Evolutionary conservation across 2,329 filamentous ascomycete species (phyloP), one percentile per base, ranked within the genome.

Genomic region (Epichloe baconii): DNA sequence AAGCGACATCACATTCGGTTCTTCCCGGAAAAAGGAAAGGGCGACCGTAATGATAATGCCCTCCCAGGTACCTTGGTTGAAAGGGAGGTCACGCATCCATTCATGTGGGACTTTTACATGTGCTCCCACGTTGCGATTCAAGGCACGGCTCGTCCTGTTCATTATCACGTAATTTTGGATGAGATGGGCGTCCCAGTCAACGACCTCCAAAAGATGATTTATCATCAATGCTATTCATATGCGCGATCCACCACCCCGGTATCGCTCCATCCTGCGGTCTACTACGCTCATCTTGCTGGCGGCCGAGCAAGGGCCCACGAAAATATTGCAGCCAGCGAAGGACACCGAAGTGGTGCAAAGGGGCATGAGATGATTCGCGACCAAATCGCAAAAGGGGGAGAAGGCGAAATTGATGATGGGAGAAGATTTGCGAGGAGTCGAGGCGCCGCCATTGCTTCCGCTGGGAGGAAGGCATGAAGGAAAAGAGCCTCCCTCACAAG

Each of bases 1-100:
- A 98, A 98, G 76, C 85, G 93, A 3, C 93, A 98, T 58, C 91
- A 96, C 61, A 82, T 95, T 49, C 86, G 93, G 15, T 89, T 95
- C 65, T 97, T 97, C 71, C 91, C 93, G 0, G 76, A 79, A 46
- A 66, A 71, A 0, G 68, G 65, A 17, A 66, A 71, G 0, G 68
- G 65, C n/a, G 93, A 98, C 62, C 76, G 75, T 47, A 94, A 95
- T 57, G 78, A 75, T 37, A 98, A 97, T 61, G 78, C 89, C 1
- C 66, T 91, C 0, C 91, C 91, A 0, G 94, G 93, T 3, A 95
- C 87, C 0, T 64, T 98, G 1, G 83, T 98, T 5, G 91, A 97
- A 67, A 77, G 75, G 36, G 91, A 95, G 53, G 83, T 94, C n/a
- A 96, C 89, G 0, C 87, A 91, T 60, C 88, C 93, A 0, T 87